These are phyloP conservation scores for Fusarium ambrosium DNA, from an alignment of 2,329 filamentous ascomycete genomes.

Conservation along the genomic window DNA sequence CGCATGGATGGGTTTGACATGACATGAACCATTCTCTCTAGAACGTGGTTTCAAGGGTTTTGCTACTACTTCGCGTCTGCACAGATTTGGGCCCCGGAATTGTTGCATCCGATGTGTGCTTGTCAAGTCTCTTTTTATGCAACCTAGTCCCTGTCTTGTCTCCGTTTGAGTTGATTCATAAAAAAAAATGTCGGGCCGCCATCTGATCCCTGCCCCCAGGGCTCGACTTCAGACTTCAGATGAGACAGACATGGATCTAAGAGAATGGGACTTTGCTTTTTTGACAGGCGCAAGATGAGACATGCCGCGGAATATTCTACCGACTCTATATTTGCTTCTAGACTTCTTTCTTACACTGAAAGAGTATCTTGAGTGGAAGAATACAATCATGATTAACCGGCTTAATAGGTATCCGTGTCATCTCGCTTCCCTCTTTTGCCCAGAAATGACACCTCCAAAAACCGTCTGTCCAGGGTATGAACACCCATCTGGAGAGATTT, in stretches of 20 bases:
- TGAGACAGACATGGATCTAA: neutral
- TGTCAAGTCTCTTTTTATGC: neutral
- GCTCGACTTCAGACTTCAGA: slow-evolving; percentile 2
- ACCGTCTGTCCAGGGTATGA: slow-evolving; percentile 19
- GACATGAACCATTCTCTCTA: neutral
- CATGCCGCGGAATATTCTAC: neutral
- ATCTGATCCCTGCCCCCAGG: neutral
- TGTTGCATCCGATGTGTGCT: neutral
- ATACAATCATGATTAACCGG: slow-evolving; percentile 14
- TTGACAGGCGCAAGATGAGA: neutral
- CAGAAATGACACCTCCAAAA: slow-evolving; percentile 26
- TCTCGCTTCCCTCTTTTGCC: slow-evolving; percentile 31
- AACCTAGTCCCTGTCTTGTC: neutral
- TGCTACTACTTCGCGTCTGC: neutral
- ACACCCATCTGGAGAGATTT: slow-evolving; percentile 7
- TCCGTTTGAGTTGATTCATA: neutral
- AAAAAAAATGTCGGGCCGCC: neutral
- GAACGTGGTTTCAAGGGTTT: slow-evolving; percentile 2
- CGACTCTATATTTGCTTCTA: neutral
- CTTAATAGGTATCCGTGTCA: slow-evolving; percentile 32
- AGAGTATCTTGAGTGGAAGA: neutral
- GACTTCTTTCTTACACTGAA: neutral
- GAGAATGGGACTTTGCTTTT: neutral
- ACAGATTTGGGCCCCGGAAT: neutral
- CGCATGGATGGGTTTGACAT: neutral